These are phyloP conservation scores for Pseudogymnoascus sp. DNA, from an alignment of 2,329 filamentous ascomycete species.

Conservation along the genomic window DNA sequence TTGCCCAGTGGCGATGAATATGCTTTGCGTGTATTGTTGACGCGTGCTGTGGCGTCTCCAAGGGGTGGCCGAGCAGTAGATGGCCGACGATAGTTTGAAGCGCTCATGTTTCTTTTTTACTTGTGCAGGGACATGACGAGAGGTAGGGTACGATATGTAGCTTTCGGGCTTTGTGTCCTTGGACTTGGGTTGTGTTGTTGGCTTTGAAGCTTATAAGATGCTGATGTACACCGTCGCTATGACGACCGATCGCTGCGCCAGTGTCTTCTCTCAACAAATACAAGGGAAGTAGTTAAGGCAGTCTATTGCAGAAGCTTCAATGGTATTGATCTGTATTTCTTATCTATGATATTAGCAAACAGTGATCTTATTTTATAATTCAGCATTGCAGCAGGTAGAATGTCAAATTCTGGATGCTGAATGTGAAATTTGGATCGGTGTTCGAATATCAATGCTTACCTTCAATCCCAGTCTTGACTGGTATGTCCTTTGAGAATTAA, in stretches of 20 bases:
- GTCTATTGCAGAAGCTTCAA: not conserved
- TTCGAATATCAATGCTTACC: not conserved
- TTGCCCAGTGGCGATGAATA: constrained; percentile 15
- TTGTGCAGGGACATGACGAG: not conserved
- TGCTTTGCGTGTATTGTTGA: constrained; percentile 24
- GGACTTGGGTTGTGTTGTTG: not conserved
- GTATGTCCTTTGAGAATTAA: constrained; percentile 1
- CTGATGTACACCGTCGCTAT: not conserved
- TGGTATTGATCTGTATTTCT: constrained; percentile 7
- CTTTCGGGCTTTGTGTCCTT: not conserved
- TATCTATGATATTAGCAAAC: not conserved
- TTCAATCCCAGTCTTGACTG: not conserved
- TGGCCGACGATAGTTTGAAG: constrained; percentile 15
- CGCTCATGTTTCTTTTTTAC: not conserved
- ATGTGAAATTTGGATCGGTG: not conserved
- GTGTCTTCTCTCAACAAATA: not conserved
- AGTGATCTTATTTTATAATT: not conserved
- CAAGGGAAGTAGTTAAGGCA: not conserved
- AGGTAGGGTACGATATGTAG: not conserved
- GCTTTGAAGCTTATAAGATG: not conserved
- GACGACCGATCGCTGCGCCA: not conserved
- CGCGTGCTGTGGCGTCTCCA: constrained; percentile 26
- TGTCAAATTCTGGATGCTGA: not conserved
- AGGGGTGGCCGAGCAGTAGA: constrained; percentile 26
- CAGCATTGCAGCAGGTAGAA: not conserved